Evolutionary conservation across 2,329 filamentous ascomycete species (phyloP).

Genomic region (Cercospora sp.): DNA sequence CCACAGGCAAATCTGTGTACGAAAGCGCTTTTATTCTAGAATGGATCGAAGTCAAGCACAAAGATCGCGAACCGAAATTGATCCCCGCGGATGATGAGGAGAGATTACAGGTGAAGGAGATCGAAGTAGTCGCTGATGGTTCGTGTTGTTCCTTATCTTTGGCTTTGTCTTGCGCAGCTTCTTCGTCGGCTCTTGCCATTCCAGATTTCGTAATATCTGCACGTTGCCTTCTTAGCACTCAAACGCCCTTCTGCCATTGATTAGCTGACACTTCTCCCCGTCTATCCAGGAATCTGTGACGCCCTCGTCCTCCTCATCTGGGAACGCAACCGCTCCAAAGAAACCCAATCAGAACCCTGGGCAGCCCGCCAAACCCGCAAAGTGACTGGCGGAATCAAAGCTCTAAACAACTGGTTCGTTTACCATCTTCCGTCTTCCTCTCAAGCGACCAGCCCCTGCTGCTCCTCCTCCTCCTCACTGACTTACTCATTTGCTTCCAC

Average conservation of each 20-base stretch:
- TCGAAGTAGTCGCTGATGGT: conserved; percentile 41
- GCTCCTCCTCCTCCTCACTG: neutral
- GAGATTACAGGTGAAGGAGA: conserved; percentile 37
- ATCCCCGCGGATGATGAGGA: conserved; percentile 34
- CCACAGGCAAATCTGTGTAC: conserved; percentile 37
- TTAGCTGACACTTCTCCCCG: neutral
- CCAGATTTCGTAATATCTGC: no score
- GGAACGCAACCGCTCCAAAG: conserved; percentile 35
- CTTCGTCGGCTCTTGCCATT: no score
- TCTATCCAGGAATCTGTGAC: conserved; percentile 36
- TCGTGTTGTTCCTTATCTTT: neutral
- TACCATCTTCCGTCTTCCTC: neutral
- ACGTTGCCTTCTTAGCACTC: no score
- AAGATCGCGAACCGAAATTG: conserved; percentile 31
- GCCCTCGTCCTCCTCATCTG: conserved; percentile 43
- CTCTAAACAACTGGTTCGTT: conserved; percentile 32
- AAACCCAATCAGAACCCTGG: conserved; percentile 38
- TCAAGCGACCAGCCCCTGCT: no score
- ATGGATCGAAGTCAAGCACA: conserved; percentile 40
- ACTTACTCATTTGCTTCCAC: neutral
- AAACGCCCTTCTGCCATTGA: no score
- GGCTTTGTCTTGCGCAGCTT: no score
- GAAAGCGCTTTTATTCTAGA: conserved; percentile 44
- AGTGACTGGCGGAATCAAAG: conserved; percentile 39
- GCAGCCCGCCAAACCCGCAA: conserved; percentile 40